Evolutionary conservation across 2,329 filamentous ascomycete species (phyloP).

Genomic region (Bipolaris sorokiniana): DNA sequence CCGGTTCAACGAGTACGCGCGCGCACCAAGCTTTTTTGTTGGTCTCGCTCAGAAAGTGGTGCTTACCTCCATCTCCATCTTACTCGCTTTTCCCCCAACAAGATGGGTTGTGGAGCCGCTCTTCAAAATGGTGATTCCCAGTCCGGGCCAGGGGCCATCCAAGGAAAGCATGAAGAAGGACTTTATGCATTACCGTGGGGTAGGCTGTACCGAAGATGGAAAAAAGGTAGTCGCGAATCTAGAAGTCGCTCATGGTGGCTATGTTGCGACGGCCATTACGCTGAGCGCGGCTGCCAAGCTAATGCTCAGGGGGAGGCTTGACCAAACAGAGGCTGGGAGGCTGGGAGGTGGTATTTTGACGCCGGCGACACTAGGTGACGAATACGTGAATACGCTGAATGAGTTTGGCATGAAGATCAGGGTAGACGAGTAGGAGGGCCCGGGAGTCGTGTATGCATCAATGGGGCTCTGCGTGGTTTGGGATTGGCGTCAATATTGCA

Average conservation of each 20-base stretch:
- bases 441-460: not conserved
- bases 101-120: constrained; percentile 51
- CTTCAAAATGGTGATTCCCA: constrained; percentile 38
- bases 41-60: constrained; percentile 59
- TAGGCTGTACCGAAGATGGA: constrained; percentile 63
- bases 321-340: constrained; percentile 57
- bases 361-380: constrained; percentile 71
- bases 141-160: constrained; percentile 43
- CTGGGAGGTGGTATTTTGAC: constrained; percentile 73
- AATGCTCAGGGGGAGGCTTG: constrained; percentile 64
- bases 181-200: constrained; percentile 66
- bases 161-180: constrained; percentile 63
- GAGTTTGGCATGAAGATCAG: constrained; percentile 66
- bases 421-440: constrained; percentile 21
- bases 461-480: not conserved
- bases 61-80: constrained; percentile 53
- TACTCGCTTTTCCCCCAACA: constrained; percentile 60
- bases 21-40: constrained; percentile 56
- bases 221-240: constrained; percentile 63
- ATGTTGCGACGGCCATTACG: constrained; percentile 69
- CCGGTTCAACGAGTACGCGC: constrained; percentile 63
- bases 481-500: too few species aligned
- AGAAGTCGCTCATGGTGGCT: constrained; percentile 66
- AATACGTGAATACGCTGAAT: constrained; percentile 68
- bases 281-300: constrained; percentile 69